These are phyloP conservation scores for Oryza meyeriana DNA, from an alignment of 176 grass and related monocot genomes.

Conservation along the genomic window DNA sequence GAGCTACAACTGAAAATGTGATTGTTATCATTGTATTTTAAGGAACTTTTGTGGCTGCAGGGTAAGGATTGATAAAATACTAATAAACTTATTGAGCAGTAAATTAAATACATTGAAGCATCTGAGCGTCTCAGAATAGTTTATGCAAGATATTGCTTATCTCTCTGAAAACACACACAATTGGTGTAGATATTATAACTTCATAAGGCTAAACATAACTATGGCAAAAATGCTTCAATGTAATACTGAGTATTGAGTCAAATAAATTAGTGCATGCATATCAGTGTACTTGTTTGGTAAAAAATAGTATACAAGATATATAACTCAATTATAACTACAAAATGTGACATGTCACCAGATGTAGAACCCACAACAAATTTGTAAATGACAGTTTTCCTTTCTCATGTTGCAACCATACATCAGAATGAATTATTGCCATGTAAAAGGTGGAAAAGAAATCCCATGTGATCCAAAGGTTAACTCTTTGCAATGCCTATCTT, in stretches of 20 bases:
- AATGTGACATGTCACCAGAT: not conserved
- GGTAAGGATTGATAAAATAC: not conserved
- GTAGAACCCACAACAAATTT: not conserved
- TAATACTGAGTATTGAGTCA: not conserved
- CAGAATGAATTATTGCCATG: not conserved
- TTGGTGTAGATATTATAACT: not conserved
- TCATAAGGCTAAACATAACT: not conserved
- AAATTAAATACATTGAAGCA: not conserved
- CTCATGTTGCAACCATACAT: not conserved
- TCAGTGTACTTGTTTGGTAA: slow-evolving; percentile 1
- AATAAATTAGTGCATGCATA: not conserved
- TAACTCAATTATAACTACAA: not conserved
- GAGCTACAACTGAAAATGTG: not conserved
- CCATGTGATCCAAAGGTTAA: not conserved
- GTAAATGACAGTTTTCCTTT: not conserved
- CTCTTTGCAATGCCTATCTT: slow-evolving; percentile 16
- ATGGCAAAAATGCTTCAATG: not conserved
- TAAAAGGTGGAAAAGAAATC: slow-evolving; percentile 6
- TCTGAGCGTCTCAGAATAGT: not conserved
- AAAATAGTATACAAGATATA: not conserved
- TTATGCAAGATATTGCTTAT: slow-evolving; percentile 1
- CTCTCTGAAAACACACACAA: not conserved
- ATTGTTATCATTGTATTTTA: not conserved
- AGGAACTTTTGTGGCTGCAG: not conserved
- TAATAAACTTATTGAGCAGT: not conserved